phyloP scores from a whole-genome alignment of 2,329 filamentous ascomycete genomes.

The Keithomyces neogunnii region DNA sequence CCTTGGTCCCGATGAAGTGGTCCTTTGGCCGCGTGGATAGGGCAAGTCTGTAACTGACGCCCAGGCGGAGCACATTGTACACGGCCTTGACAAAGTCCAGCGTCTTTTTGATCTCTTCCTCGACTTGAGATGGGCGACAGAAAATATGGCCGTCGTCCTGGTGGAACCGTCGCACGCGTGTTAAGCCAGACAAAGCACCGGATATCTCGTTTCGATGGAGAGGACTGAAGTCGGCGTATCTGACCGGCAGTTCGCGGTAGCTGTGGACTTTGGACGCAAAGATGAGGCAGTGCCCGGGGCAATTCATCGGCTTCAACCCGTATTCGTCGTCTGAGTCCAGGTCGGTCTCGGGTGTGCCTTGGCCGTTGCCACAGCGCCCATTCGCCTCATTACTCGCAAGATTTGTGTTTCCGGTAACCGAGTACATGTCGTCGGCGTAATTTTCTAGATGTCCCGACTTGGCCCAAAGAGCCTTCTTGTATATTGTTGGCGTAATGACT shows the following conservation, averaged over 20 bases:
- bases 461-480: slow-evolving; percentile 81
- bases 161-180: slow-evolving; percentile 77
- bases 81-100: slow-evolving; percentile 66
- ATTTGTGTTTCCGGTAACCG: slow-evolving; percentile 51
- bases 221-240: slow-evolving; percentile 80
- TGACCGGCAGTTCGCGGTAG: slow-evolving; percentile 73
- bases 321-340: slow-evolving; percentile 64
- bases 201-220: slow-evolving; percentile 83
- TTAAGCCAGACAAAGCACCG: slow-evolving; percentile 72
- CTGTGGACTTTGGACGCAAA: slow-evolving; percentile 67
- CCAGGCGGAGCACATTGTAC: slow-evolving; percentile 61
- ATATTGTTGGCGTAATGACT: slow-evolving; percentile 83
- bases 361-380: slow-evolving; percentile 24
- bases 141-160: slow-evolving; percentile 92
- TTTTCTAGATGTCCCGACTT: slow-evolving; percentile 82
- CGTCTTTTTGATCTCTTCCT: slow-evolving; percentile 64
- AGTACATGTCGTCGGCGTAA: slow-evolving; percentile 89
- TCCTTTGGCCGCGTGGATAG: slow-evolving; percentile 71
- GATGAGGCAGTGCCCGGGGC: slow-evolving; percentile 78
- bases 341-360: slow-evolving; percentile 14
- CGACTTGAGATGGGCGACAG: slow-evolving; percentile 68
- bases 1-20: slow-evolving; percentile 65
- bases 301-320: slow-evolving; percentile 89
- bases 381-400: slow-evolving; percentile 4
- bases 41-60: slow-evolving; percentile 60